Base-by-base conservation (phyloP, 148 eudicot species). In the Drosera capensis region DNA sequence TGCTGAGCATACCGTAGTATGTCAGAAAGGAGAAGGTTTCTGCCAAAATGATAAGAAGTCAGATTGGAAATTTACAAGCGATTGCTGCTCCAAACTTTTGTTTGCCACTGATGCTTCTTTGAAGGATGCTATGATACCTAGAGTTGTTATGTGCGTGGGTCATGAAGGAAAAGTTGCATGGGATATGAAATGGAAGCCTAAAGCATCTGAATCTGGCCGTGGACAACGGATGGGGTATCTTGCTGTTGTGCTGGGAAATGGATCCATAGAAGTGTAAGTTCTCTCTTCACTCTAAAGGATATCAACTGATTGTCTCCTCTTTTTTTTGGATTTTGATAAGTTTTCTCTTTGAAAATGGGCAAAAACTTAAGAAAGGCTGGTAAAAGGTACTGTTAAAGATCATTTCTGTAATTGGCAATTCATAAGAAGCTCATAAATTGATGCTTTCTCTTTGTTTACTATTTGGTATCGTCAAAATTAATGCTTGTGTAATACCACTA, bases 111-210 rank as follows among this genome's bases (percentile, higher is more conserved):
- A 41, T 58, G 28, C 58, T 35, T 45, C 65, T 58, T 60, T 68
- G 18, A 38, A 46, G 64, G 70, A 73, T 64, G 61, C 54, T 55
- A 51, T 63, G 51, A 70, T 81, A 48, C 99, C 94, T 47, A 68
- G 80, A 72, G 67, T 72, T 66, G 72, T 80, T 62, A 61, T 85
- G 49, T 78, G 99, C 56, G 55, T 90, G 49, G 95, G 80, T 58
- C 99, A 90, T 64, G 70, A 85, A 75, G 99, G 95, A 42, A 81
- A 85, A 65, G 93, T 90, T 57, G 94, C 88, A 38, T 85, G 95
- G 95, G 99, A 84, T 74, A 78, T 78, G 46, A 90, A 90, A 61
- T 90, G 94, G 95, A 58, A 65, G 44, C 96, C 96, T 45, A 57
- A 22, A 66, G 58, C 46, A 25, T 43, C 11, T 55, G 65, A 62